Evolutionary conservation across 495 filamentous ascomycete genomes (phyloP).

Genomic region (Aspergillus incahuasiensis): DNA sequence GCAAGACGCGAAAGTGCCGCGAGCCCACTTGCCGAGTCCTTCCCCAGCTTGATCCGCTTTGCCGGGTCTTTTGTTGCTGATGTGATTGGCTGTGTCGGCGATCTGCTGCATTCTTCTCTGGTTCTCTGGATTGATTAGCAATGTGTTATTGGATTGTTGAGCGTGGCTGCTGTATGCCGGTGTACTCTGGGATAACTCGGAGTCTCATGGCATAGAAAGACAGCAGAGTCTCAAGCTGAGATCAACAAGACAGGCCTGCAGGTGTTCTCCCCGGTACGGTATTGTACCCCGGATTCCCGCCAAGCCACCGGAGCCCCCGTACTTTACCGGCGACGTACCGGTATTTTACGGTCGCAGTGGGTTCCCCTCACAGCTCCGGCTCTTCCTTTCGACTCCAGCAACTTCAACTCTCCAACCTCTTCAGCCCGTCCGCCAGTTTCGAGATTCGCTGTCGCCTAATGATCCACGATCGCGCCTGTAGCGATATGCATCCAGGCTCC

Average conservation of each 20-base stretch:
- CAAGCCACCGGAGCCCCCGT: not conserved
- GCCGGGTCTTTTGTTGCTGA: not conserved
- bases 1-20: slow-evolving; percentile 7
- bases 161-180: too few relatives aligned
- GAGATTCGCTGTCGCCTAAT: not conserved
- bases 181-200: not conserved
- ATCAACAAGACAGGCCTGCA: too few relatives aligned
- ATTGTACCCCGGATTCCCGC: not conserved
- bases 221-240: too few relatives aligned
- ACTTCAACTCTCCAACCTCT: not conserved
- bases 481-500: slow-evolving; percentile 5
- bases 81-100: too few relatives aligned
- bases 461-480: not conserved
- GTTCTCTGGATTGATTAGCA: not conserved
- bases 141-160: too few relatives aligned
- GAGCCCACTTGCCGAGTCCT: not conserved
- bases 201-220: too few relatives aligned
- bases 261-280: slow-evolving; percentile 3
- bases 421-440: not conserved
- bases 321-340: not conserved
- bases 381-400: not conserved
- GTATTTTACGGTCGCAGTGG: not conserved
- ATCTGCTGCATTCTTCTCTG: not conserved
- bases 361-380: slow-evolving; percentile 1
- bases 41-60: not conserved